A percentile compares a stretch with the other conserved stretches of the same genome.
phyloP scores from a whole-genome alignment of 1,284 basidiomycete genomes.

The Ganoderma lingzhi region DNA sequence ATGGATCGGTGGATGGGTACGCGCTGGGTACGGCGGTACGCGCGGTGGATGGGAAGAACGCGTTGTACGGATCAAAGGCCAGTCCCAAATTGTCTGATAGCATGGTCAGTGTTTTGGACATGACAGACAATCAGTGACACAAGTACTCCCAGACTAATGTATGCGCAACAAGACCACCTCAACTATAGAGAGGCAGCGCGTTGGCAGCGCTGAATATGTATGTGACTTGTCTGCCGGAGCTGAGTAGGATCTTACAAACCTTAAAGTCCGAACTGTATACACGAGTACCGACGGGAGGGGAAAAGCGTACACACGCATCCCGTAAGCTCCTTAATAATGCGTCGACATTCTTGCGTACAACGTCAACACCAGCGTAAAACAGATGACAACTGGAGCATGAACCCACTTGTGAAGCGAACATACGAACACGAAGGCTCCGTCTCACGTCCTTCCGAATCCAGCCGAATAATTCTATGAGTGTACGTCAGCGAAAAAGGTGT shows the following conservation, averaged over 20 bases:
- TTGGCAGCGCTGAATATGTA: neutral
- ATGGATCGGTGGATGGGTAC: neutral
- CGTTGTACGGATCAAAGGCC: neutral
- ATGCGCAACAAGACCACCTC: neutral
- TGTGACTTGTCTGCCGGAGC: neutral
- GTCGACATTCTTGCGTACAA: neutral
- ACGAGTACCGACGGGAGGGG: too few relatives aligned
- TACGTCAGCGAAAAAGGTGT: conserved; percentile 1
- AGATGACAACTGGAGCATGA: neutral
- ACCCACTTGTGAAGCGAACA: neutral
- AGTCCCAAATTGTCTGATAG: neutral
- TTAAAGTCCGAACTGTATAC: too few relatives aligned
- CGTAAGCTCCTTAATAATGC: neutral
- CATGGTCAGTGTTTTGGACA: neutral
- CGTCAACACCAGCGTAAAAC: neutral
- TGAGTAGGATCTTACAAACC: neutral
- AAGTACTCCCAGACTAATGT: too few relatives aligned
- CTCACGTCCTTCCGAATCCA: neutral
- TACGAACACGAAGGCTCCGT: neutral
- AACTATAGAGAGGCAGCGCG: too few relatives aligned
- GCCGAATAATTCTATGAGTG: neutral
- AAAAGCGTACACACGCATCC: too few relatives aligned
- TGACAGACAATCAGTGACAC: too few relatives aligned
- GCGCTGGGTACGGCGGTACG: too few relatives aligned
- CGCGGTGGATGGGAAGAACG: neutral